These are phyloP conservation scores for Bjerkandera adusta DNA, from an alignment of 1,284 basidiomycete genomes.

Conservation along the genomic window DNA sequence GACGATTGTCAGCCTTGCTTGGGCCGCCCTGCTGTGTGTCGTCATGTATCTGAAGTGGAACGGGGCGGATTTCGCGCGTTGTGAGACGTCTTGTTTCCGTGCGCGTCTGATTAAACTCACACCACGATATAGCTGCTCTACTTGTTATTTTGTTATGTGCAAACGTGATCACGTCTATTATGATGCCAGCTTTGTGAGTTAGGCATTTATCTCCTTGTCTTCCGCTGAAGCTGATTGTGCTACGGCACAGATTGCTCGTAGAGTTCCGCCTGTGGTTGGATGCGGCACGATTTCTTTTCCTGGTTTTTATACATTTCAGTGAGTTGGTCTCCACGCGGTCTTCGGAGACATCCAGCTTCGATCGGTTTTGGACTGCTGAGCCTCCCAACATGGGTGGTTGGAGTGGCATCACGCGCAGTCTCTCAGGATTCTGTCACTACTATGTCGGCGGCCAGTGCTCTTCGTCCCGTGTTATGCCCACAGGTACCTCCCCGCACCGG, in stretches of 20 bases:
- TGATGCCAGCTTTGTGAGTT: conserved; percentile 52
- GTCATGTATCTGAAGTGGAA: conserved; percentile 40
- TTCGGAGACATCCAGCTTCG: too few relatives aligned
- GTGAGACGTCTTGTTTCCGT: conserved; percentile 30
- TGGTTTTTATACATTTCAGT: conserved; percentile 52
- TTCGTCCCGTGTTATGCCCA: too few relatives aligned
- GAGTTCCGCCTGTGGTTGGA: conserved; percentile 58
- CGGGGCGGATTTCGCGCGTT: conserved; percentile 34
- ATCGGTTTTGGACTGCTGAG: too few relatives aligned
- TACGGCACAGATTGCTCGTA: conserved; percentile 41
- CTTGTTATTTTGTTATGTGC: conserved; percentile 44
- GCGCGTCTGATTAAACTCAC: neutral
- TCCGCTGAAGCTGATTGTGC: neutral
- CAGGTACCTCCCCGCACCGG: too few relatives aligned
- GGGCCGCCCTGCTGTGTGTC: conserved; percentile 40
- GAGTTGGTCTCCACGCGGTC: too few relatives aligned
- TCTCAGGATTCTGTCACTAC: too few relatives aligned
- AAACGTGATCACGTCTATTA: conserved; percentile 46
- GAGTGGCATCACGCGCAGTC: too few relatives aligned
- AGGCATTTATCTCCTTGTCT: neutral
- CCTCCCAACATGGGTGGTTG: too few relatives aligned
- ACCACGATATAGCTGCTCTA: conserved; percentile 34
- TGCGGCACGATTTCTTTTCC: conserved; percentile 46
- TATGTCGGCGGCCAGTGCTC: too few relatives aligned
- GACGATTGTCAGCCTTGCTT: conserved; percentile 39